Conservation (phyloP, 768 basidiomycete species). For the Asterophora lycoperdoides region DNA sequence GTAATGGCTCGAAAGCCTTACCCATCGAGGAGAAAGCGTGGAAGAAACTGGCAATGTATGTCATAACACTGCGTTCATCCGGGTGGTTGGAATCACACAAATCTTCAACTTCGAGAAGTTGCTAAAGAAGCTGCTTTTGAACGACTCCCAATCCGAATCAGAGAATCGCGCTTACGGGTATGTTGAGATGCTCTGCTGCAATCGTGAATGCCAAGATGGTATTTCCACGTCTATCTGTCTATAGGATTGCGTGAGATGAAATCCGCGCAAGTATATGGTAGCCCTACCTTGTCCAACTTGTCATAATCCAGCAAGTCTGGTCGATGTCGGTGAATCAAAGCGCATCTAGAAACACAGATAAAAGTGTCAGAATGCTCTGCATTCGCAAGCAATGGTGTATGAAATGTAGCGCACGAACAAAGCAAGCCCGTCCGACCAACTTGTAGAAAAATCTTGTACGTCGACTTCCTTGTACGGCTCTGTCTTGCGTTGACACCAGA, state of each 20-base stretch:
- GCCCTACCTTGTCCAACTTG: slow-evolving; percentile 69
- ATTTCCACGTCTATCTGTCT: slow-evolving; percentile 79
- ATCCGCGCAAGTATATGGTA: background rate
- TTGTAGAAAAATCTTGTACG: slow-evolving; percentile 88
- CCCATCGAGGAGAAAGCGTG: slow-evolving; percentile 98
- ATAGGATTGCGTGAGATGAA: slow-evolving; percentile 7
- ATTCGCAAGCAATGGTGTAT: slow-evolving; percentile 4
- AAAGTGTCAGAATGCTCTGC: slow-evolving; percentile 7
- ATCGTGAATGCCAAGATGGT: slow-evolving; percentile 84
- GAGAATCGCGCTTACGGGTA: slow-evolving; percentile 61
- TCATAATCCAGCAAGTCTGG: slow-evolving; percentile 93
- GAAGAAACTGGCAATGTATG: slow-evolving; percentile 95
- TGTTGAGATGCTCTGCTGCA: slow-evolving; percentile 83
- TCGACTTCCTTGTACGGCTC: slow-evolving; percentile 86
- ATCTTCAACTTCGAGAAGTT: slow-evolving; percentile 95
- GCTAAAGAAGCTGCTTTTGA: slow-evolving; percentile 39
- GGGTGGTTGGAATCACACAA: slow-evolving; percentile 83
- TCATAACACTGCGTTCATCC: slow-evolving; percentile 97
- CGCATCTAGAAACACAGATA: slow-evolving; percentile 60
- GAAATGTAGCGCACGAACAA: slow-evolving; percentile 53
- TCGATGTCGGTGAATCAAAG: slow-evolving; percentile 94
- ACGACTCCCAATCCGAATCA: background rate
- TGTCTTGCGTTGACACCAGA: slow-evolving; percentile 99
- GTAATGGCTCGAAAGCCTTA: slow-evolving; percentile 30
- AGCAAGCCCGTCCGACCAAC: slow-evolving; percentile 94